Percentiles rank a stretch among this genome's conserved stretches.
phyloP scores from a whole-genome alignment of 805 yeast species.

The Wickerhamomyces tratensis region DNA sequence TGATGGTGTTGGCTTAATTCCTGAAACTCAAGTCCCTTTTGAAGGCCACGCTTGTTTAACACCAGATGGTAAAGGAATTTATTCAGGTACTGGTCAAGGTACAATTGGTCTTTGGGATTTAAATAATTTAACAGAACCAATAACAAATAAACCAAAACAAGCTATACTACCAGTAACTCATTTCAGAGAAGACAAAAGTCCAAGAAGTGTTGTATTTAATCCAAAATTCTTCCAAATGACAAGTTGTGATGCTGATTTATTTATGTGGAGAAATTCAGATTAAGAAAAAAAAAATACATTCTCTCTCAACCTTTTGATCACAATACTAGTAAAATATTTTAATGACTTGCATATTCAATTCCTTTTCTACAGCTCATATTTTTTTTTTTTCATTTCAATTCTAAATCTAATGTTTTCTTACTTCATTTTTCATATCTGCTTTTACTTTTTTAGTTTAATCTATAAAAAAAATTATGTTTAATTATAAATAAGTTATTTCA shows the following conservation, averaged over 20 bases:
- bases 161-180: slow-evolving; percentile 15
- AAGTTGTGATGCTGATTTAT: slow-evolving; percentile 10
- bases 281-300: too few relatives aligned
- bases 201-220: slow-evolving; percentile 30
- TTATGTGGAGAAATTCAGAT: neutral
- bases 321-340: neutral
- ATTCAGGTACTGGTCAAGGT: slow-evolving; percentile 52
- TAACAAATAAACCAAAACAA: slow-evolving; percentile 7
- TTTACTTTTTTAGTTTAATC: too few relatives aligned
- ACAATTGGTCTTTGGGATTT: slow-evolving; percentile 45
- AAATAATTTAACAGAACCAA: slow-evolving; percentile 13
- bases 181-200: slow-evolving; percentile 23
- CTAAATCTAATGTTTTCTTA: too few relatives aligned
- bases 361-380: too few relatives aligned
- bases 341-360: neutral
- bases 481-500: too few relatives aligned
- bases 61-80: slow-evolving; percentile 56
- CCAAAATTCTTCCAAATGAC: slow-evolving; percentile 24
- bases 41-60: slow-evolving; percentile 51
- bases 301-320: too few relatives aligned
- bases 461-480: too few relatives aligned
- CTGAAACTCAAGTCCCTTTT: slow-evolving; percentile 33
- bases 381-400: too few relatives aligned
- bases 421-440: too few relatives aligned
- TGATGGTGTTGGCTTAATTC: slow-evolving; percentile 41